Evolutionary conservation across 768 basidiomycete species (phyloP), one percentile per base, ranked within the genome.

Genomic region (Lactarius deliciosus): DNA sequence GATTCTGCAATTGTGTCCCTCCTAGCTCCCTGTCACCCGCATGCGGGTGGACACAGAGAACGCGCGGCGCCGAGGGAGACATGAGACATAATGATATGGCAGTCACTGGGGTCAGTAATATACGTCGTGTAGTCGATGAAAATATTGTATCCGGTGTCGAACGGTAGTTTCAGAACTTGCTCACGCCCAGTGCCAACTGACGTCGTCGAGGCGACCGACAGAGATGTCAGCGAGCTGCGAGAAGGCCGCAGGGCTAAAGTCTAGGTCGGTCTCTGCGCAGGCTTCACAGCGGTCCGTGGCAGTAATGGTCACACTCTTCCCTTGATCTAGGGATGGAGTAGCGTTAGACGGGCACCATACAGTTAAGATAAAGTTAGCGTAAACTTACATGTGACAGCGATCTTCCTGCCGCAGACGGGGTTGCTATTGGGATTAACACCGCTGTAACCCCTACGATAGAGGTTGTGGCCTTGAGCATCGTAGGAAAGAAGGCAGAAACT

Each of bases 391-490:
- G 25, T 68, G 10, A 77, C 77, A 0, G 25, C 71, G 63, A 89
- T 76, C 62, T 77, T 69, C 72, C 76, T 80, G 70, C 77, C 77
- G 74, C 92, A 94, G 63, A 94, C 74, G 40, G 92, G 90, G 78
- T 94, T 92, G 63, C 69, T 72, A 75, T 93, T 94, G 32, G 91
- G 88, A 79, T 94, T 85, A 7, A 59, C 79, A 30, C 82, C 81
- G 20, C 76, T 60, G 73, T 85, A 88, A 11, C 80, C 83, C 55
- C 89, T 91, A 61, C 36, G 47, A 56, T 36, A 55, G 25, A 8
- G 11, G 25, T n/a, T 6, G 30, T 63, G 28, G 61, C 20, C 34
- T 16, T 58, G 32, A 40, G 32, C 15, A 25, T 11, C 2, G 40
- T 13, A 32, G 10, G 16, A 34, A 55, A n/a, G 22, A 30, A 25